Evolutionary conservation across 2,329 filamentous ascomycete species (phyloP).

Genomic region (Monosporascus sp.): DNA sequence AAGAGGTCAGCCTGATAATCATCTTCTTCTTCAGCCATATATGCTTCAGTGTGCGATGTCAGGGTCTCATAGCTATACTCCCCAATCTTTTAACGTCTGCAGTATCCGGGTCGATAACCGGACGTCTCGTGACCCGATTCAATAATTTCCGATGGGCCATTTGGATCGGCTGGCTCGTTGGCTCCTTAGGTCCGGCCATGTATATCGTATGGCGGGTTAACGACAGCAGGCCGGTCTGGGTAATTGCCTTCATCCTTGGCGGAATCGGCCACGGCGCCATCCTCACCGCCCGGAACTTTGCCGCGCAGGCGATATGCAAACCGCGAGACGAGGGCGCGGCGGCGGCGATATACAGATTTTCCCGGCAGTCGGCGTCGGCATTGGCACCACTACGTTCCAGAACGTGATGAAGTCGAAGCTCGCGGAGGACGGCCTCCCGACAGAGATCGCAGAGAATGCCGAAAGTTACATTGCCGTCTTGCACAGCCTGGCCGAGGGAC

Average conservation of each 20-base stretch:
- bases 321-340: slow-evolving; percentile 32
- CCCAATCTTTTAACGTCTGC: slow-evolving; percentile 26
- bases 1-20: too few species aligned
- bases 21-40: too few species aligned
- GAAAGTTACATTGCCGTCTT: slow-evolving; percentile 21
- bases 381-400: slow-evolving; percentile 36
- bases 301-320: slow-evolving; percentile 32
- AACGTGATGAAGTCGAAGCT: slow-evolving; percentile 33
- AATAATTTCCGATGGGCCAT: slow-evolving; percentile 34
- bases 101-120: slow-evolving; percentile 24
- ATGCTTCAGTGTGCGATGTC: too few species aligned
- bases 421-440: slow-evolving; percentile 21
- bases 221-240: slow-evolving; percentile 27
- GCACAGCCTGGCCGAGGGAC: slow-evolving; percentile 9
- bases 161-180: slow-evolving; percentile 30
- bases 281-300: slow-evolving; percentile 34
- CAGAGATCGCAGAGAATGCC: slow-evolving; percentile 22
- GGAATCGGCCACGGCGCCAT: slow-evolving; percentile 33
- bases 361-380: slow-evolving; percentile 35
- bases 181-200: slow-evolving; percentile 8
- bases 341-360: slow-evolving; percentile 35
- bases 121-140: slow-evolving; percentile 22
- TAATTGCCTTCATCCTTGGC: slow-evolving; percentile 28
- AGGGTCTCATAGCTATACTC: too few species aligned
- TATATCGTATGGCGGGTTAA: slow-evolving; percentile 14